phyloP scores from a whole-genome alignment of 2,329 filamentous ascomycete genomes.

The Talaromyces sp. region DNA sequence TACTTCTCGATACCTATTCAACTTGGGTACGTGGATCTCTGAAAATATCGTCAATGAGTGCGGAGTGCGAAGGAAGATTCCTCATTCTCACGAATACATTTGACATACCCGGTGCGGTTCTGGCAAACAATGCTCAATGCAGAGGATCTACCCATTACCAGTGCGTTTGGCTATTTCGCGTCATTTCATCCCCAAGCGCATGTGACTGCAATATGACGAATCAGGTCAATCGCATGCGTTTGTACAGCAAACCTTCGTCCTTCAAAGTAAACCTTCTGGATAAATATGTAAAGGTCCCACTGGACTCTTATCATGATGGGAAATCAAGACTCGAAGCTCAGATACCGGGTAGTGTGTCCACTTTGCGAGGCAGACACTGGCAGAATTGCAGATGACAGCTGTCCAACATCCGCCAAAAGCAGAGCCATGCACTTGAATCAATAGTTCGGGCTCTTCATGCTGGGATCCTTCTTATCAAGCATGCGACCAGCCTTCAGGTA shows the following conservation, averaged over 20 bases:
- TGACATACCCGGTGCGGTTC: constrained; percentile 3
- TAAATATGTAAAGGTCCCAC: background rate
- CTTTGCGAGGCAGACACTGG: background rate
- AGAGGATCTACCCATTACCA: constrained; percentile 5
- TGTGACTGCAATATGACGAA: constrained; percentile 3
- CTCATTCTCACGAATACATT: background rate
- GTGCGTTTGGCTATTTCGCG: background rate
- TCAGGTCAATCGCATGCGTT: background rate
- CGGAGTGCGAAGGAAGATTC: background rate
- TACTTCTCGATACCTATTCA: background rate
- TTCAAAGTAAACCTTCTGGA: background rate
- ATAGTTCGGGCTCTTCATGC: constrained; percentile 1
- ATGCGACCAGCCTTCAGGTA: background rate
- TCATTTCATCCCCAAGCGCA: constrained; percentile 3
- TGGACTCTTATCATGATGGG: background rate
- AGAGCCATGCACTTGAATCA: constrained; percentile 7
- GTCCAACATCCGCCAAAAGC: constrained; percentile 5
- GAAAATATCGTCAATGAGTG: background rate
- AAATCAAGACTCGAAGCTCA: background rate
- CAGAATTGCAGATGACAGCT: constrained; percentile 10
- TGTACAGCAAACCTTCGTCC: background rate
- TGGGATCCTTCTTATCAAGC: constrained; percentile 4
- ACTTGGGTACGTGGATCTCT: background rate
- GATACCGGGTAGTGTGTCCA: background rate
- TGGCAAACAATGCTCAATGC: constrained; percentile 6